Evolutionary conservation across 345 rosid genomes (phyloP).

Genomic region (Linum lewisii): DNA sequence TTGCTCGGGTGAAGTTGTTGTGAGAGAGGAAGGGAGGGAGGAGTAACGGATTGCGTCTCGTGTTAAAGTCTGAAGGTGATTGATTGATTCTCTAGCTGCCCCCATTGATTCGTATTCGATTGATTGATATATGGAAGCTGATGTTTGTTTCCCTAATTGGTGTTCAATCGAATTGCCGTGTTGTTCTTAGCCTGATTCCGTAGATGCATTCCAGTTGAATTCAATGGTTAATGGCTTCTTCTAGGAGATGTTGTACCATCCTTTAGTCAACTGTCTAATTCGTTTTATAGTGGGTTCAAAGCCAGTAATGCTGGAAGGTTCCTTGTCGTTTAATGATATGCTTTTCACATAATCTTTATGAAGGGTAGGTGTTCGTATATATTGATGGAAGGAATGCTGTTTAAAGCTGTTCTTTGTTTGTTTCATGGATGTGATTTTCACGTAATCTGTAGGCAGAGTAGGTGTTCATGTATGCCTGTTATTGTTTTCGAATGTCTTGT

Average conservation of each 20-base stretch:
- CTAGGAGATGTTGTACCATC: not conserved
- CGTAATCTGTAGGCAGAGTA: not conserved
- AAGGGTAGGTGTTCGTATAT: not conserved
- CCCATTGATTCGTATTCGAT: not conserved
- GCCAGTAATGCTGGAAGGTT: not conserved
- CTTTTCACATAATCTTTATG: not conserved
- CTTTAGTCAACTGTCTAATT: not conserved
- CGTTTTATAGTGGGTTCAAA: not conserved
- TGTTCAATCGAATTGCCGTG: not conserved
- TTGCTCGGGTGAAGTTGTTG: not conserved
- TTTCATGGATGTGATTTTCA: not conserved
- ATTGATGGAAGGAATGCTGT: no score
- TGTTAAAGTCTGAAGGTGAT: not conserved
- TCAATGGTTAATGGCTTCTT: not conserved
- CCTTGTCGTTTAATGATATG: not conserved
- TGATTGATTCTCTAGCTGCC: not conserved
- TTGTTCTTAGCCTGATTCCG: no score
- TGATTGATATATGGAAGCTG: not conserved
- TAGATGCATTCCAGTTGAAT: not conserved
- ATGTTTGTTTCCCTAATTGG: not conserved
- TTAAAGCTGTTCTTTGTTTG: no score
- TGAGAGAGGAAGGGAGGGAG: not conserved
- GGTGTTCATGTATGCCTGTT: not conserved
- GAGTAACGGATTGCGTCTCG: not conserved
- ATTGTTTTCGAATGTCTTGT: not conserved